Conservation (phyloP, 352 stramenopile species). For the Pythium oligandrum region DNA sequence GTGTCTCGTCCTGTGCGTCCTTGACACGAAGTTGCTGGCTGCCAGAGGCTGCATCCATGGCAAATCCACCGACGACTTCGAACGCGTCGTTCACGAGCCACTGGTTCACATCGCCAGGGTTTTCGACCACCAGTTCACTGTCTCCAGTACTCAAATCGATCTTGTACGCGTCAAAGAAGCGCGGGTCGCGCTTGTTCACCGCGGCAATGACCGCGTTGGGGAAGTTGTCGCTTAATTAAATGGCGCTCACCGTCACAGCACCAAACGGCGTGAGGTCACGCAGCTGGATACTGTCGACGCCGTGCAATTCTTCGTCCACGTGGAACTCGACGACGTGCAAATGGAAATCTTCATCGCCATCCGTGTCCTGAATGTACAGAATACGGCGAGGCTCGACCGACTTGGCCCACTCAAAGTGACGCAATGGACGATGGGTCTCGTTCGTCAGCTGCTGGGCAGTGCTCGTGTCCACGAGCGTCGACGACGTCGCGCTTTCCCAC, state of each 20-base stretch:
- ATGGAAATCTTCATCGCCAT: conserved; percentile 44
- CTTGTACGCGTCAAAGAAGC: conserved; percentile 28
- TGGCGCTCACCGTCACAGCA: conserved; percentile 23
- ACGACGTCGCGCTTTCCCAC: conserved; percentile 12
- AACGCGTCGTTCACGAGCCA: conserved; percentile 29
- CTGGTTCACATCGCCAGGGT: conserved; percentile 23
- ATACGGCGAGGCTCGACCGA: conserved; percentile 21
- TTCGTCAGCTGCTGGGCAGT: conserved; percentile 30
- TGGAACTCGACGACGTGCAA: conserved; percentile 35
- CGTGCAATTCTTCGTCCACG: conserved; percentile 14
- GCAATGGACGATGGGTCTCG: conserved; percentile 31
- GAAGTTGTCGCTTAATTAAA: conserved; percentile 20
- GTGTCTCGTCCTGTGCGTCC: conserved; percentile 8
- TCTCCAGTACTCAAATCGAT: conserved; percentile 26
- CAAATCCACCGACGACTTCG: conserved; percentile 17
- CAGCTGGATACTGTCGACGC: conserved; percentile 17
- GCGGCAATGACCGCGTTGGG: conserved; percentile 31
- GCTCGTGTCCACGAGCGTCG: conserved; percentile 15
- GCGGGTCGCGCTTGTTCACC: conserved; percentile 29
- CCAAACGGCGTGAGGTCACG: conserved; percentile 37
- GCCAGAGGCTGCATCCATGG: conserved; percentile 15
- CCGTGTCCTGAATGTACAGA: conserved; percentile 38
- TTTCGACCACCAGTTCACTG: conserved; percentile 21
- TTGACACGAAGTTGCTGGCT: conserved; percentile 25
- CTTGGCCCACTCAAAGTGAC: conserved; percentile 35